Percentiles rank a stretch among this genome's conserved stretches.
phyloP scores from a whole-genome alignment of 1,284 basidiomycete species.

The Rugosomyces carneus region DNA sequence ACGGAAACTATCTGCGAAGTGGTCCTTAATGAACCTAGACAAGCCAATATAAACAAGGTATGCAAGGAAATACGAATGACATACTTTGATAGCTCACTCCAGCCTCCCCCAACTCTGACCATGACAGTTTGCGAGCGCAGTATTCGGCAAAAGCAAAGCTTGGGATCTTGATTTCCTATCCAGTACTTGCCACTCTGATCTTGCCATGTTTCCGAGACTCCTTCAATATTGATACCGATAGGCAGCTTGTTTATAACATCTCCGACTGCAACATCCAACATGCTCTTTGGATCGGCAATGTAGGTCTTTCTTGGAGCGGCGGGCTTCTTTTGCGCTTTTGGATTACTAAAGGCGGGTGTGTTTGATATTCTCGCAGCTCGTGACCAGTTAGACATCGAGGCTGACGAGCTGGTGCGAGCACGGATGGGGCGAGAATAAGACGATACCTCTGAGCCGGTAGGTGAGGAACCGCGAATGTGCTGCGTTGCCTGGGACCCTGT shows the following conservation, averaged over 20 bases:
- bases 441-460: constrained; percentile 51
- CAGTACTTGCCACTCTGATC: constrained; percentile 93
- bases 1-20: constrained; percentile 77
- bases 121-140: constrained; percentile 90
- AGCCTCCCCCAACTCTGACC: constrained; percentile 94
- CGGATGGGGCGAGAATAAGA: constrained; percentile 35
- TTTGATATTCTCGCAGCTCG: constrained; percentile 56
- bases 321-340: constrained; percentile 39
- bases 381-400: constrained; percentile 57
- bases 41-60: constrained; percentile 12
- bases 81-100: constrained; percentile 85
- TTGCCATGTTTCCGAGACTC: constrained; percentile 79
- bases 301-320: constrained; percentile 57
- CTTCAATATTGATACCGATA: constrained; percentile 79
- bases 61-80: constrained; percentile 22
- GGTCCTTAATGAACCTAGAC: constrained; percentile 77
- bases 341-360: constrained; percentile 38
- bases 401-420: constrained; percentile 36
- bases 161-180: constrained; percentile 87
- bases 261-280: constrained; percentile 88
- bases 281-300: constrained; percentile 79
- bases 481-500: constrained; percentile 35
- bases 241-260: constrained; percentile 86
- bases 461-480: constrained; percentile 43
- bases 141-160: constrained; percentile 87